These are phyloP conservation scores for Kregervanrija fluxuum DNA, from an alignment of 805 yeast genomes.

Conservation along the genomic window DNA sequence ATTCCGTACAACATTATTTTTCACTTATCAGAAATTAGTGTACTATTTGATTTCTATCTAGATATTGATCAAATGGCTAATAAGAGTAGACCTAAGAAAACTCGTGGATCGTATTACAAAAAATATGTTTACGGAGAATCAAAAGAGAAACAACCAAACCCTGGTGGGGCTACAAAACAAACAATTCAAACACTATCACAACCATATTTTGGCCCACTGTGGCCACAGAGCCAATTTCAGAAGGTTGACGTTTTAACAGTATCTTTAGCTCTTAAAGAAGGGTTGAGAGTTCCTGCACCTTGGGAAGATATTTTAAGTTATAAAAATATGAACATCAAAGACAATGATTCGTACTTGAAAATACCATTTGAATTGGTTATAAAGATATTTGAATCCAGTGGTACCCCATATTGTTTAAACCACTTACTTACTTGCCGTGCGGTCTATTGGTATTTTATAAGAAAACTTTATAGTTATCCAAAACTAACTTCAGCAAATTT, in stretches of 20 bases:
- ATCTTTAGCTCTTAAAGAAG: constrained; percentile 22
- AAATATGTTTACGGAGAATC: constrained; percentile 55
- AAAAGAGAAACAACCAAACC: constrained; percentile 8
- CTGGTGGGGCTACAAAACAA: constrained; percentile 13
- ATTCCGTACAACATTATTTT: too few relatives aligned
- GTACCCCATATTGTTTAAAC: constrained; percentile 34
- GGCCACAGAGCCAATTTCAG: constrained; percentile 47
- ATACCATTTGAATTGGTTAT: constrained; percentile 47
- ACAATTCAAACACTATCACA: constrained; percentile 23
- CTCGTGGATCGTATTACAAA: constrained; percentile 64
- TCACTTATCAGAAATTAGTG: too few relatives aligned
- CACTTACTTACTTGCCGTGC: constrained; percentile 53
- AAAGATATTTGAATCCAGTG: constrained; percentile 28
- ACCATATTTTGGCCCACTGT: constrained; percentile 22
- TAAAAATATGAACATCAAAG: neutral
- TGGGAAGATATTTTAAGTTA: constrained; percentile 6
- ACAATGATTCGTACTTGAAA: constrained; percentile 13
- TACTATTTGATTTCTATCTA: too few relatives aligned
- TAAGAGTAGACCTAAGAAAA: constrained; percentile 79
- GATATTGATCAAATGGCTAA: constrained; percentile 53
- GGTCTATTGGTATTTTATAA: constrained; percentile 56
- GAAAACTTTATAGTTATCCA: constrained; percentile 61
- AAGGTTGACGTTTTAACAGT: constrained; percentile 38
- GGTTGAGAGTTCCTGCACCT: constrained; percentile 23
- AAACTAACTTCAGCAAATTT: constrained; percentile 60